phyloP scores from a whole-genome alignment of 1,139 yeast species.

The Yamadazyma jaroonii region DNA sequence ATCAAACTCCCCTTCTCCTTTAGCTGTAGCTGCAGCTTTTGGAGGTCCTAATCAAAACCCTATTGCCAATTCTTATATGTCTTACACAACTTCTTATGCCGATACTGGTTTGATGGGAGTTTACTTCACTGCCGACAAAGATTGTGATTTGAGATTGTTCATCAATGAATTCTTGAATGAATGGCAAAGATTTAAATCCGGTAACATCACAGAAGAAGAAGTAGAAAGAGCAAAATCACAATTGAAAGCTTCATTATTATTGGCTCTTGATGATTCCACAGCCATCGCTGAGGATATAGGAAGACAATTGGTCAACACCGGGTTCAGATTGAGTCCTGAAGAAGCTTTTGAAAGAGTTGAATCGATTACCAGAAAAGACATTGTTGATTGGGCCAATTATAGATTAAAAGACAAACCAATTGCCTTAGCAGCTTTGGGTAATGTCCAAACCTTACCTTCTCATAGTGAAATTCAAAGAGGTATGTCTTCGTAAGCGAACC shows the following conservation, averaged over 20 bases:
- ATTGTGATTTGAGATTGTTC: slow-evolving; percentile 61
- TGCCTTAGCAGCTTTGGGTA: slow-evolving; percentile 89
- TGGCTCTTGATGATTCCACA: slow-evolving; percentile 91
- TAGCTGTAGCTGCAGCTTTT: slow-evolving; percentile 74
- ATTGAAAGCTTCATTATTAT: slow-evolving; percentile 83
- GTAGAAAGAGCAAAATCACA: slow-evolving; percentile 94
- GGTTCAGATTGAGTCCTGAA: slow-evolving; percentile 85
- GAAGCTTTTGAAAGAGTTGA: slow-evolving; percentile 87
- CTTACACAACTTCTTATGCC: slow-evolving; percentile 94
- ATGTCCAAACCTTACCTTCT: slow-evolving; percentile 61
- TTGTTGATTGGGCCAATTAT: slow-evolving; percentile 85
- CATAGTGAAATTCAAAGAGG: slow-evolving; percentile 49
- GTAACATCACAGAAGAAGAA: slow-evolving; percentile 76
- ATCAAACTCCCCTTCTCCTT: slow-evolving; percentile 69
- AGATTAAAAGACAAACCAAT: slow-evolving; percentile 75
- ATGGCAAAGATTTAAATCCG: slow-evolving; percentile 82
- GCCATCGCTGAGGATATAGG: slow-evolving; percentile 98
- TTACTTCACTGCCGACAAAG: slow-evolving; percentile 80
- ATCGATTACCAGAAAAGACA: slow-evolving; percentile 73
- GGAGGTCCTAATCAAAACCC: slow-evolving; percentile 51
- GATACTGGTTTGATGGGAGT: slow-evolving; percentile 99
- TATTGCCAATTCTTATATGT: slow-evolving; percentile 91
- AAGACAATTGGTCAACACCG: slow-evolving; percentile 93
- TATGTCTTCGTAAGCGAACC: slow-evolving; percentile 20
- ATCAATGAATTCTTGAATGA: slow-evolving; percentile 77